Percentiles rank a stretch among this genome's conserved stretches.
These are phyloP conservation scores for Aspergillus sp. DNA, from an alignment of 2,329 filamentous ascomycete species.

Conservation along the genomic window DNA sequence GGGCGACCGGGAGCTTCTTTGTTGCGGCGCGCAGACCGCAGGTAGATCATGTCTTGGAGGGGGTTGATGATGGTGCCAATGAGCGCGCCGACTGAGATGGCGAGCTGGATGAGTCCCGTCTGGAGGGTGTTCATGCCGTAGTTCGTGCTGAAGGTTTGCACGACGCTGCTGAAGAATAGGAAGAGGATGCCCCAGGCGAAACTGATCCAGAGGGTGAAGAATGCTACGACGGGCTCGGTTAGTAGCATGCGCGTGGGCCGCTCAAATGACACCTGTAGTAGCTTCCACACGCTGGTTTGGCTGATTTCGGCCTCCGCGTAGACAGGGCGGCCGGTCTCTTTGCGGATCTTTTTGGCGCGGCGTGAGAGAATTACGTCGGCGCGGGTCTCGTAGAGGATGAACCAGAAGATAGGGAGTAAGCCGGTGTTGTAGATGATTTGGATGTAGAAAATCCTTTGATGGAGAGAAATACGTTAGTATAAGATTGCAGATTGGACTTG, in stretches of 20 bases:
- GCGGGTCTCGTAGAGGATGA: constrained; percentile 44
- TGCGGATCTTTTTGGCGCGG: constrained; percentile 41
- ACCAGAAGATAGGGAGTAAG: constrained; percentile 41
- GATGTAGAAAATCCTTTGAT: constrained; percentile 44
- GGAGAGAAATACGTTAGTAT: too few relatives aligned
- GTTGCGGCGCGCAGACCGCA: constrained; percentile 26
- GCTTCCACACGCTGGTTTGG: constrained; percentile 21
- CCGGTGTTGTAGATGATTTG: constrained; percentile 47
- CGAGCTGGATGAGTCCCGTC: constrained; percentile 42
- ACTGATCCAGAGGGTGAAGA: constrained; percentile 46
- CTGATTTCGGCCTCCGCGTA: constrained; percentile 28
- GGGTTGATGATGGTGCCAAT: constrained; percentile 44
- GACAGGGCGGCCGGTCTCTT: constrained; percentile 31
- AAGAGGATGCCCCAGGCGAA: constrained; percentile 48
- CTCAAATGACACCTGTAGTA: constrained; percentile 42
- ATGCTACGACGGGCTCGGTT: constrained; percentile 44
- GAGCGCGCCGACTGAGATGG: constrained; percentile 43
- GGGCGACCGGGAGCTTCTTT: constrained; percentile 37
- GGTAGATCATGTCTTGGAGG: constrained; percentile 35
- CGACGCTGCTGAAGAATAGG: constrained; percentile 43
- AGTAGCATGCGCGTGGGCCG: constrained; percentile 40
- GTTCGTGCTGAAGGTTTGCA: constrained; percentile 40
- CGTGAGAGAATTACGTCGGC: constrained; percentile 42
- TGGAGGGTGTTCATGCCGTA: constrained; percentile 37
- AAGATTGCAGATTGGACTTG: neutral